Evolutionary conservation across 768 basidiomycete species (phyloP), one percentile per base, ranked within the genome.

Genomic region (Dacryopinax spathularia): DNA sequence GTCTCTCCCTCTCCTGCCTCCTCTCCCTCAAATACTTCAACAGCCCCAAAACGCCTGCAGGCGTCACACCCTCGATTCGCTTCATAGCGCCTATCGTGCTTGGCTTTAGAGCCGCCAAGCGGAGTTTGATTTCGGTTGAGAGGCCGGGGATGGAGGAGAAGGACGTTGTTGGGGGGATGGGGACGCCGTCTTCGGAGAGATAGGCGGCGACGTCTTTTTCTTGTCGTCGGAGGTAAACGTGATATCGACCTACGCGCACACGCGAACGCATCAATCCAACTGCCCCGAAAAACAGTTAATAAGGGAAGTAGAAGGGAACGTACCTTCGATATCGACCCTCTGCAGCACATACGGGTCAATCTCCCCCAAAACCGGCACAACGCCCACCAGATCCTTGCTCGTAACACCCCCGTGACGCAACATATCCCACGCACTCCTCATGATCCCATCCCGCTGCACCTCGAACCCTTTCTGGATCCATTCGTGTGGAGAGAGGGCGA

Each of bases 1-100:
- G 15, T 13, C 13, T 13, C 20, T 25, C 56, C 62, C 20, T 48
- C 16, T 12, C 20, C 10, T 20, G 9, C 22, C 34, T n/a, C 62
- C 34, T 27, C 41, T 60, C 66, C 65, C 62, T 63, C n/a, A 88
- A 84, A 70, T 89, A 80, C 68, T 80, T 82, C 66, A 93, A 75
- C 27, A 94, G 71, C 37, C 78, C 77, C 13, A 91, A 78, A n/a
- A 88, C 75, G 0, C 84, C 82, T 0, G 85, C 80, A 1, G 91
- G 91, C 2, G 92, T 95, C 82, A 94, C 89, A 7, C 92, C 92
- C 71, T 94, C 91, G 84, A 94, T 91, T 29, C 91, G 78, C 72
- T 91, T 92, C 16, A 88, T 92, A 2, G 88, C 87, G n/a, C 91
- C 91, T 62, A 93, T 80, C 10, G 83, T 91, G 16, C 79, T 78